Evolutionary conservation across 768 basidiomycete genomes (phyloP), one percentile per base, ranked within the genome.

Genomic region (Leucosporidium yakuticum): DNA sequence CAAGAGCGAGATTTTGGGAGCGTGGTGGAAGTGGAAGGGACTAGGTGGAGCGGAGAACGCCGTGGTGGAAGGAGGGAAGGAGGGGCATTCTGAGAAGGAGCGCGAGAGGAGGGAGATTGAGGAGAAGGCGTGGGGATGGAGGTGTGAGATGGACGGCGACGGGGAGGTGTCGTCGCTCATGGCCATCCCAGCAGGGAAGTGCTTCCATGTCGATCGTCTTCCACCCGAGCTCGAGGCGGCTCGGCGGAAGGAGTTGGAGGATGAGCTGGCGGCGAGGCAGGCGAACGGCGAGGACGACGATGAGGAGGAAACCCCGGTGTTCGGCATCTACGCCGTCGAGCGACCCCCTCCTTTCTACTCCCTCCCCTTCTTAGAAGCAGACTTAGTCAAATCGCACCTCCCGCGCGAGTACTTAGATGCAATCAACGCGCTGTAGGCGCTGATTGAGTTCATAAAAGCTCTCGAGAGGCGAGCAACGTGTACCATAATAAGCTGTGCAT

Each of bases 101-200:
- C 21, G 27, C 32, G 58, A 15, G 58, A 6, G 15, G 49, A 44
- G 17, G 39, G 39, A 44, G 39, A 55, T 67, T 20, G 71, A 69
- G 48, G 71, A 61, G 23, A 23, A 12, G 19, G 68, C 65, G 17
- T 69, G 71, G 68, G 14, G 14, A 17, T 23, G n/a, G 48, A 34
- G 71, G 4, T 4, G 20, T 0, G n/a, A 55, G 19, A 61, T 59
- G n/a, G 68, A 69, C 48, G 64, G 57, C n/a, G 47, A 48, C 56
- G 15, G 15, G n/a, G 23, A 8, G 19, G 32, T n/a, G 7, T 32
- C 32, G 27, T 36, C 36, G 63, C 63, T 60, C 2, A 21, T 57
- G 31, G 67, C 69, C 8, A 49, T 62, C n/a, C 70, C 70, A 4
- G 70, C 70, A 8, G 70, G 70, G 2, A 53, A 39, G 32, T 17